phyloP scores from a whole-genome alignment of 805 yeast genomes.

The Spathaspora hagerdaliae region DNA sequence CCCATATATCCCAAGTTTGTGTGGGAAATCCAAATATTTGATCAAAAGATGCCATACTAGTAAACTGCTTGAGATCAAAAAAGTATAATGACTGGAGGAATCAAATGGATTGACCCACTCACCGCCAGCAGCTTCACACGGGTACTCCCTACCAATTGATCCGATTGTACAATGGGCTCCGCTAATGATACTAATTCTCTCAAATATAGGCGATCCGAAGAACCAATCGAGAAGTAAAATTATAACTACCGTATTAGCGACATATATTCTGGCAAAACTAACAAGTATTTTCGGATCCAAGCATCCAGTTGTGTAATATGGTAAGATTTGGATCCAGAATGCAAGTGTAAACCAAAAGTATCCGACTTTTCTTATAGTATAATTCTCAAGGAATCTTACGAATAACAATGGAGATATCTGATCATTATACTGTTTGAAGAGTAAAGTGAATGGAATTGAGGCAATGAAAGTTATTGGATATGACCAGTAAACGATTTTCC shows the following conservation, averaged over 20 bases:
- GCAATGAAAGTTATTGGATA: conserved; percentile 13
- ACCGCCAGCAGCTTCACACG: conserved; percentile 19
- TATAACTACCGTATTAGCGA: conserved; percentile 2
- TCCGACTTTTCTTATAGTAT: conserved; percentile 24
- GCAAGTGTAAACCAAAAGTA: conserved; percentile 25
- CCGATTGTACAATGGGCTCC: conserved; percentile 35
- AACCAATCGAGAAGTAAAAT: conserved; percentile 20
- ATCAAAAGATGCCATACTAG: conserved; percentile 18
- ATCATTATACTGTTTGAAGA: conserved; percentile 10
- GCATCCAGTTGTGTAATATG: neutral
- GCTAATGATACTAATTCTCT: conserved; percentile 26
- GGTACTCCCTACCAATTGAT: conserved; percentile 9
- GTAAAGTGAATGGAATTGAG: conserved; percentile 18
- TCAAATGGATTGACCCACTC: conserved; percentile 51
- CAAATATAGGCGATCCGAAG: conserved; percentile 31
- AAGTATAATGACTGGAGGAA: conserved; percentile 50
- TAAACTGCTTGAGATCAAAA: conserved; percentile 40
- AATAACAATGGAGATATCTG: conserved; percentile 10
- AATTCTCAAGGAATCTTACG: conserved; percentile 14
- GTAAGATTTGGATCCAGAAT: conserved; percentile 2
- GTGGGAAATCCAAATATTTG: neutral
- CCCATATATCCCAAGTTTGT: neutral
- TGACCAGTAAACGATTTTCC: conserved; percentile 2
- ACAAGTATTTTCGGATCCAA: neutral
- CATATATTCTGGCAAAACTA: conserved; percentile 2